These are phyloP conservation scores for Ganoderma multipileum DNA, from an alignment of 1,284 basidiomycete species.

Conservation along the genomic window DNA sequence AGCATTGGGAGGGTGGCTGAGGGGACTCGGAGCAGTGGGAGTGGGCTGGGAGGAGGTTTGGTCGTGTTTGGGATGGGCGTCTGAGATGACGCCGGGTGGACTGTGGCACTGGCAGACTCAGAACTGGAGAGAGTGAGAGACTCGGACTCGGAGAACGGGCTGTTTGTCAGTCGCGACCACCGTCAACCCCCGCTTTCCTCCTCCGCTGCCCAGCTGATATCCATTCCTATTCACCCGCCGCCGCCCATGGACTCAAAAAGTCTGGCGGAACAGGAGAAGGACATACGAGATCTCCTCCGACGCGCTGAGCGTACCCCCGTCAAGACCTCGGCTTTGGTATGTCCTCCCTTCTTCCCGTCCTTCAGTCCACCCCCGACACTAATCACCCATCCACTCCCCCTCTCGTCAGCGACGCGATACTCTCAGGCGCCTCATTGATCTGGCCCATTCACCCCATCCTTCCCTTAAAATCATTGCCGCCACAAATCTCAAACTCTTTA, in stretches of 20 bases:
- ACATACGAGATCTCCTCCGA: constrained; percentile 39
- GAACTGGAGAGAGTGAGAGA: too few relatives aligned
- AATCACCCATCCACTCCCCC: neutral
- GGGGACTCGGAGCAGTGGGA: neutral
- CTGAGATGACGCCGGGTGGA: too few relatives aligned
- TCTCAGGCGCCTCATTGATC: constrained; percentile 45
- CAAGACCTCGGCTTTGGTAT: constrained; percentile 36
- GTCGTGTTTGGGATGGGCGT: neutral
- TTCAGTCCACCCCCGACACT: neutral
- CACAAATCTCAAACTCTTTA: constrained; percentile 60
- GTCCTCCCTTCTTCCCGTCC: constrained; percentile 13
- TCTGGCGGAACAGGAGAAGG: constrained; percentile 39
- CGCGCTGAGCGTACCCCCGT: constrained; percentile 41
- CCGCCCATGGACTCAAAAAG: constrained; percentile 33
- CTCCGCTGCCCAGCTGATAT: neutral
- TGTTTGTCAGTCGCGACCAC: too few relatives aligned
- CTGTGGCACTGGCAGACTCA: too few relatives aligned
- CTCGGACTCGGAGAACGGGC: too few relatives aligned
- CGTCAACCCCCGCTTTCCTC: neutral
- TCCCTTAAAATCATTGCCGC: constrained; percentile 64
- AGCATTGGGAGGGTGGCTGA: constrained; percentile 23
- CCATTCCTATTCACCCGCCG: constrained; percentile 1
- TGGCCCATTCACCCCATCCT: constrained; percentile 44
- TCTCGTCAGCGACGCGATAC: constrained; percentile 42
- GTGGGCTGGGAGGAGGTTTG: neutral